phyloP scores from a whole-genome alignment of 2,329 filamentous ascomycete genomes.

The Sclerotinia nivalis region DNA sequence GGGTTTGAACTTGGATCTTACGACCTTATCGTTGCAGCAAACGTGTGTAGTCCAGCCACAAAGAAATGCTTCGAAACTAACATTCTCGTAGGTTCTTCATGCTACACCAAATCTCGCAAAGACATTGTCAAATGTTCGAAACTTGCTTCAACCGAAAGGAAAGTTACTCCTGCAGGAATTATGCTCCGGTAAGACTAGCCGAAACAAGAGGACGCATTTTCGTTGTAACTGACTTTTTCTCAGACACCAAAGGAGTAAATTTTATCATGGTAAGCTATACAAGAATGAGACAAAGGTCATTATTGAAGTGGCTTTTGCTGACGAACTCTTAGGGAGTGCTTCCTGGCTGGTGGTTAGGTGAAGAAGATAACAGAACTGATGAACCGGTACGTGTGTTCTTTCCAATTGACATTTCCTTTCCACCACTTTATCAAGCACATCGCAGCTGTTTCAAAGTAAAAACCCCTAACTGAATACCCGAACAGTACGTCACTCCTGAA shows the following conservation, averaged over 20 bases:
- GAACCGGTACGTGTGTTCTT: constrained; percentile 28
- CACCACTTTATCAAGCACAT: not conserved
- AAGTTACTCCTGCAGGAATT: constrained; percentile 28
- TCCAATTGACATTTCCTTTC: constrained; percentile 19
- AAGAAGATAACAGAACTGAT: constrained; percentile 32
- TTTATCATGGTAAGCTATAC: not conserved
- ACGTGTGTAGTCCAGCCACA: constrained; percentile 23
- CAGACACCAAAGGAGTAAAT: not conserved
- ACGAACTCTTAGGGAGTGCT: not conserved
- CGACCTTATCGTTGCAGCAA: constrained; percentile 35
- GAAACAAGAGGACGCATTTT: not conserved
- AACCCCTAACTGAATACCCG: not conserved
- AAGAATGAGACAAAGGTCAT: not conserved
- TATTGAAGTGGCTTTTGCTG: not conserved
- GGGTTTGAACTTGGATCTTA: constrained; percentile 41
- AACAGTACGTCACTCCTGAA: constrained; percentile 26
- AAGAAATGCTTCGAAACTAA: not conserved
- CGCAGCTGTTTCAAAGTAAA: not conserved
- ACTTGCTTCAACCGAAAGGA: constrained; percentile 30
- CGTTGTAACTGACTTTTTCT: not conserved
- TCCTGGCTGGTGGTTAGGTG: constrained; percentile 29
- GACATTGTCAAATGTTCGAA: constrained; percentile 29
- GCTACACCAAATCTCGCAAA: constrained; percentile 30
- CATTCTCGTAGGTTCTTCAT: constrained; percentile 26
- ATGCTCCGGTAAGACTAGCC: not conserved